These are phyloP conservation scores for Herpetomonas samuelpessoai DNA, from an alignment of 208 protist genomes.

Conservation along the genomic window DNA sequence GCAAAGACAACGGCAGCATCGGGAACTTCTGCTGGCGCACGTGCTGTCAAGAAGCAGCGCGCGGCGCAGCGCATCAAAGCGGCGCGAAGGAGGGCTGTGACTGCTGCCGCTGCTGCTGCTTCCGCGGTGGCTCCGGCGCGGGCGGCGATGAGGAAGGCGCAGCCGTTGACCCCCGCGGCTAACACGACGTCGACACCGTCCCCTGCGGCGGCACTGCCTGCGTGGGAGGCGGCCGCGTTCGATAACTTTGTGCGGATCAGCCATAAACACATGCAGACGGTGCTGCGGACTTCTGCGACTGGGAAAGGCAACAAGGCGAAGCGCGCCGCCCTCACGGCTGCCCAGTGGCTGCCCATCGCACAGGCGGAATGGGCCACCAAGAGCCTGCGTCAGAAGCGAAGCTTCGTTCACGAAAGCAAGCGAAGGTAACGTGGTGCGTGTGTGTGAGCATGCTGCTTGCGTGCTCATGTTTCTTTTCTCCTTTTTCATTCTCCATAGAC, in stretches of 20 bases:
- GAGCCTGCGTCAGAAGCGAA: slow-evolving; percentile 48
- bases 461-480: slow-evolving; percentile 7
- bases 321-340: slow-evolving; percentile 19
- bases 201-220: slow-evolving; percentile 5
- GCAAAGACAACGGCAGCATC: background rate
- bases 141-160: no score
- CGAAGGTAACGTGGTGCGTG: background rate
- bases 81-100: slow-evolving; percentile 6
- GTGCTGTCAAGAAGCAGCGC: background rate
- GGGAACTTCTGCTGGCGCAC: background rate
- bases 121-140: no score
- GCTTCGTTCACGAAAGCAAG: background rate
- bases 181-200: slow-evolving; percentile 6
- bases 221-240: slow-evolving; percentile 15
- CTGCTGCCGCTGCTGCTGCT: background rate
- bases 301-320: slow-evolving; percentile 5
- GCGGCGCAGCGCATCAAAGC: background rate
- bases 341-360: slow-evolving; percentile 65
- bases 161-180: no score
- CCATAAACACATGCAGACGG: slow-evolving; percentile 10
- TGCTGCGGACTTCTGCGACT: background rate
- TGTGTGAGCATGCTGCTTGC: slow-evolving; percentile 4
- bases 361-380: slow-evolving; percentile 61
- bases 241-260: slow-evolving; percentile 15
- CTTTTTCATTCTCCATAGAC: slow-evolving; percentile 7